phyloP scores from a whole-genome alignment of 495 filamentous ascomycete genomes.

The Astrocystis sublimbata region DNA sequence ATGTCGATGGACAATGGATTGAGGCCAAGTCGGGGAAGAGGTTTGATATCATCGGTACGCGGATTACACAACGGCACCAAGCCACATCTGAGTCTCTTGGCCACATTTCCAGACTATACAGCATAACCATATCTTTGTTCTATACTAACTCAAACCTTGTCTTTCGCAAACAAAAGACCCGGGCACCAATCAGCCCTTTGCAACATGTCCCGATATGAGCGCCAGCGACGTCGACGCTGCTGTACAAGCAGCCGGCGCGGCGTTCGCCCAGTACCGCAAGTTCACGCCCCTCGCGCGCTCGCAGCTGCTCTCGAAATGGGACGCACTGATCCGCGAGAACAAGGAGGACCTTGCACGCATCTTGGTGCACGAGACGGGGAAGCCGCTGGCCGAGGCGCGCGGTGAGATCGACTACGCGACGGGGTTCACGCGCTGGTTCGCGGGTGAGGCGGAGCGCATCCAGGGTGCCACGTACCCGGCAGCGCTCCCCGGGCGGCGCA shows the following conservation, averaged over 20 bases:
- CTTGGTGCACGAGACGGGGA: slow-evolving; percentile 65
- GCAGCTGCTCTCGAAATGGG: slow-evolving; percentile 62
- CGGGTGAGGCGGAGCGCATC: slow-evolving; percentile 69
- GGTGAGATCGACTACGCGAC: slow-evolving; percentile 62
- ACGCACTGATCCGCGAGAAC: slow-evolving; percentile 52
- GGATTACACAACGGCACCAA: not conserved
- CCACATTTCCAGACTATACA: too few relatives aligned
- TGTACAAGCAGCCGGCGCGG: slow-evolving; percentile 57
- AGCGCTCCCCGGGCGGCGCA: slow-evolving; percentile 58
- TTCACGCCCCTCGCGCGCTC: slow-evolving; percentile 62
- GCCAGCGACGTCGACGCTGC: slow-evolving; percentile 62
- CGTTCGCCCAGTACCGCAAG: slow-evolving; percentile 64
- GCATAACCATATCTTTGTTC: not conserved
- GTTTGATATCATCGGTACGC: slow-evolving; percentile 65
- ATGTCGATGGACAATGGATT: slow-evolving; percentile 63
- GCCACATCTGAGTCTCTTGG: not conserved
- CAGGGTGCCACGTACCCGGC: slow-evolving; percentile 60
- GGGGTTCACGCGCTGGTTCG: slow-evolving; percentile 65
- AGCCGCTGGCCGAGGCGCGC: slow-evolving; percentile 59
- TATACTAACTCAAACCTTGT: not conserved
- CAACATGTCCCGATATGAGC: slow-evolving; percentile 61
- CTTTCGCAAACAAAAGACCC: slow-evolving; percentile 48
- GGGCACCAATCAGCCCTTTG: slow-evolving; percentile 64
- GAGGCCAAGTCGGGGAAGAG: slow-evolving; percentile 61
- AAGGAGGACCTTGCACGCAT: slow-evolving; percentile 59